Percentiles rank a stretch among this genome's conserved stretches.
Evolutionary conservation across 305 asterid genomes (phyloP).

Genomic region (Rubia peregrina): DNA sequence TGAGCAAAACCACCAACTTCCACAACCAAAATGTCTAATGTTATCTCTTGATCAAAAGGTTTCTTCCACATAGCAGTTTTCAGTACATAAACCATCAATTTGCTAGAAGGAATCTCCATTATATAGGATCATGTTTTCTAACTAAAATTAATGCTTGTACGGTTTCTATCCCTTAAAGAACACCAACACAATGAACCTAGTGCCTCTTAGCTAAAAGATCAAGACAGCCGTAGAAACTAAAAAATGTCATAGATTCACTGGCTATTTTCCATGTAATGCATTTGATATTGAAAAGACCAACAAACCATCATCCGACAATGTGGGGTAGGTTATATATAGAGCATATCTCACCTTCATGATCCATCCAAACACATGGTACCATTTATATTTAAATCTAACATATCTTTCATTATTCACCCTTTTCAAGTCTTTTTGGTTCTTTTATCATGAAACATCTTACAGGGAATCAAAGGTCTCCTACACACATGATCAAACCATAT

Average conservation of each 20-base stretch:
- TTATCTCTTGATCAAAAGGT: not conserved
- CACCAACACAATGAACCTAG: not conserved
- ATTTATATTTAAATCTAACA: not conserved
- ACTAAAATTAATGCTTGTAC: not conserved
- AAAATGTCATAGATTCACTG: not conserved
- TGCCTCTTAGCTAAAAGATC: not conserved
- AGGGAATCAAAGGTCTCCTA: not conserved
- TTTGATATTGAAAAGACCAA: not conserved
- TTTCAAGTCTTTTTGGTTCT: no score
- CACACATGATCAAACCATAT: not conserved
- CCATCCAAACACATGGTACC: not conserved
- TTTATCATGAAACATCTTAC: not conserved
- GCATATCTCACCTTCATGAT: not conserved
- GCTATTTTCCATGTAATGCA: not conserved
- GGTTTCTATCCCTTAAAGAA: not conserved
- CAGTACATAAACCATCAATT: no score
- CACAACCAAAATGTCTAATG: not conserved
- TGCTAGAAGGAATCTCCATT: not conserved
- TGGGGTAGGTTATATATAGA: not conserved
- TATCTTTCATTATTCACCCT: no score
- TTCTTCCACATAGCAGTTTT: slow-evolving; percentile 4
- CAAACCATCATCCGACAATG: not conserved
- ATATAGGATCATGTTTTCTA: not conserved
- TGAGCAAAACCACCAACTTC: not conserved
- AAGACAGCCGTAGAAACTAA: not conserved